Conservation (phyloP, 805 yeast genomes). For the Candida gorgasii region DNA sequence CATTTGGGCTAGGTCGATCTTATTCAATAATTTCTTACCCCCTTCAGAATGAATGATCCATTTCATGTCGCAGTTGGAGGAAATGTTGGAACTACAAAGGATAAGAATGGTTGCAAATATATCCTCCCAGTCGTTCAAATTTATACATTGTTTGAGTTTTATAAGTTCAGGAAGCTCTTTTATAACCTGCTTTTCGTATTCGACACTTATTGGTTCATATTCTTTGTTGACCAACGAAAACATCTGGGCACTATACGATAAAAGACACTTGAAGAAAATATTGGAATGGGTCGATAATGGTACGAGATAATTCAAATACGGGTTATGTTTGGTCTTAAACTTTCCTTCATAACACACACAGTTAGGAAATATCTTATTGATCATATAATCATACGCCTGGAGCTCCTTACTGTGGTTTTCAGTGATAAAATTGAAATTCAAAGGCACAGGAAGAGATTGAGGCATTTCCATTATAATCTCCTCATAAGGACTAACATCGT, state of each 20-base stretch:
- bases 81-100: constrained; percentile 44
- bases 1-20: not conserved
- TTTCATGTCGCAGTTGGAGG: constrained; percentile 37
- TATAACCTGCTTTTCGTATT: constrained; percentile 28
- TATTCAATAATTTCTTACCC: constrained; percentile 30
- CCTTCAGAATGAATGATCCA: constrained; percentile 41
- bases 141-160: constrained; percentile 20
- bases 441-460: not conserved
- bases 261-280: constrained; percentile 32
- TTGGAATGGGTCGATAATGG: constrained; percentile 36
- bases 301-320: constrained; percentile 36
- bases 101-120: constrained; percentile 39
- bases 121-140: constrained; percentile 38
- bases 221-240: constrained; percentile 25
- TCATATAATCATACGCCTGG: constrained; percentile 31
- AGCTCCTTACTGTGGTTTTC: constrained; percentile 22
- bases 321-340: constrained; percentile 24
- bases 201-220: constrained; percentile 25
- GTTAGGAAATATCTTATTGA: constrained; percentile 35
- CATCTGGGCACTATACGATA: constrained; percentile 38
- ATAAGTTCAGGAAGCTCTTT: constrained; percentile 31
- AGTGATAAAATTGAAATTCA: not conserved
- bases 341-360: constrained; percentile 35
- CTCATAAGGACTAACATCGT: not conserved
- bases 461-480: not conserved